phyloP scores from a whole-genome alignment of 2,329 filamentous ascomycete genomes.

The Neurospora crassa region DNA sequence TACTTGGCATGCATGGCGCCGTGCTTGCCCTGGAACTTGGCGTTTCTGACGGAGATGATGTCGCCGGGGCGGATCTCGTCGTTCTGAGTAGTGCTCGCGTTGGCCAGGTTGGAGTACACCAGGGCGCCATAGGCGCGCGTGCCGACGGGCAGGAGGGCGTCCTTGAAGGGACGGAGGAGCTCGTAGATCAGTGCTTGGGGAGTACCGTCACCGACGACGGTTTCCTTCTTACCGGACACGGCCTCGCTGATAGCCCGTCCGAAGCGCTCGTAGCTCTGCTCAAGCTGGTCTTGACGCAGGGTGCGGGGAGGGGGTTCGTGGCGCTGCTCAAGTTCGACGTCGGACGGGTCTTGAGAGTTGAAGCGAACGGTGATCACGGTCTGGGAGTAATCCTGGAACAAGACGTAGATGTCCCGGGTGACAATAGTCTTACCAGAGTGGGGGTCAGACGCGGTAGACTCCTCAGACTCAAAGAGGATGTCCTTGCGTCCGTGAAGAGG shows the following conservation, averaged over 20 bases:
- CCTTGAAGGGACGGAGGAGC: slow-evolving; percentile 62
- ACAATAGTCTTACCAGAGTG: slow-evolving; percentile 58
- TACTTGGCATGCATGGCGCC: slow-evolving; percentile 96
- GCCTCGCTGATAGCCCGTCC: slow-evolving; percentile 68
- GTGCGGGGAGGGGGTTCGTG: slow-evolving; percentile 76
- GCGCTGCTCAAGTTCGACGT: slow-evolving; percentile 70
- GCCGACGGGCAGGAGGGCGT: slow-evolving; percentile 76
- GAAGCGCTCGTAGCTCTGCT: slow-evolving; percentile 72
- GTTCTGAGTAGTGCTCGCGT: slow-evolving; percentile 79
- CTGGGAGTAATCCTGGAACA: slow-evolving; percentile 95
- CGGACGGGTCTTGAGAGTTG: slow-evolving; percentile 62
- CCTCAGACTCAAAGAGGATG: slow-evolving; percentile 72
- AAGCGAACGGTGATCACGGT: slow-evolving; percentile 77
- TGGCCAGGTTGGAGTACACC: slow-evolving; percentile 91
- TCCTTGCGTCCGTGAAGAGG: slow-evolving; percentile 75
- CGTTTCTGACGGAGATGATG: slow-evolving; percentile 85
- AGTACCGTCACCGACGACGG: slow-evolving; percentile 74
- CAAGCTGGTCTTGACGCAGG: slow-evolving; percentile 86
- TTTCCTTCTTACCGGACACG: slow-evolving; percentile 63
- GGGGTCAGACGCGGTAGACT: slow-evolving; percentile 56
- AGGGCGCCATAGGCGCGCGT: slow-evolving; percentile 81
- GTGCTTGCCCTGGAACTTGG: slow-evolving; percentile 89
- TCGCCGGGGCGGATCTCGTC: slow-evolving; percentile 91
- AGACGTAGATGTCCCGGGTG: slow-evolving; percentile 73
- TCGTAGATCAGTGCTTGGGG: slow-evolving; percentile 70